Percentiles rank a stretch among this genome's conserved stretches.
These are phyloP conservation scores for Plenodomus tracheiphilus DNA, from an alignment of 2,329 filamentous ascomycete genomes.

Conservation along the genomic window DNA sequence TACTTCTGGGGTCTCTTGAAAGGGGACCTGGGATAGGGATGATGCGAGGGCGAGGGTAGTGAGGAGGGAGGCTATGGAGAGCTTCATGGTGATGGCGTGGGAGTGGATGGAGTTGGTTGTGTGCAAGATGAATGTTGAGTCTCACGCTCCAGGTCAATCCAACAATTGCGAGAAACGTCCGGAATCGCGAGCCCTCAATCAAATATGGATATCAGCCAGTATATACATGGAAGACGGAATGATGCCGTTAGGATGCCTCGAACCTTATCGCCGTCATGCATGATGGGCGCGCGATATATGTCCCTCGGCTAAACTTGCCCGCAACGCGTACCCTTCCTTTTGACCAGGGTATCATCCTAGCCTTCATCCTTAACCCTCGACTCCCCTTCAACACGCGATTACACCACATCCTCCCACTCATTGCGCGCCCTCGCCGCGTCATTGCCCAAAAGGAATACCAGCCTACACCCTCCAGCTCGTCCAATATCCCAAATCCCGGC, in stretches of 20 bases:
- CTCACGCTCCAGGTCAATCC: too few species aligned
- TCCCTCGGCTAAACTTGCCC: constrained; percentile 8
- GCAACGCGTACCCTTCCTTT: constrained; percentile 1
- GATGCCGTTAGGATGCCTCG: not conserved
- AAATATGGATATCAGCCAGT: not conserved
- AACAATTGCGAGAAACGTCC: too few species aligned
- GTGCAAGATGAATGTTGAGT: too few species aligned
- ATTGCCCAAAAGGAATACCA: not conserved
- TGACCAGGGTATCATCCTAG: constrained; percentile 6
- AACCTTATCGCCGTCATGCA: not conserved
- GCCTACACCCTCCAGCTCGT: not conserved
- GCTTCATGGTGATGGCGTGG: constrained; percentile 22
- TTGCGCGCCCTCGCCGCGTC: constrained; percentile 12
- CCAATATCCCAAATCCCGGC: not conserved
- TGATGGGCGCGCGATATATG: too few species aligned
- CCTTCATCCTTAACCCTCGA: not conserved
- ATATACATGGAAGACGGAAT: not conserved
- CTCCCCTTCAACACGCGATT: constrained; percentile 11
- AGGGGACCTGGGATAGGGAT: constrained; percentile 31
- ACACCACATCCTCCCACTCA: not conserved
- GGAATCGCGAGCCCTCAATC: too few species aligned
- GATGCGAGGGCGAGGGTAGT: constrained; percentile 8
- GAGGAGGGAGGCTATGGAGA: constrained; percentile 12
- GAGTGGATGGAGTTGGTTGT: not conserved
- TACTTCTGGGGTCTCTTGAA: constrained; percentile 32